Evolutionary conservation across 2,329 filamentous ascomycete species (phyloP).

Genomic region (Sporothrix sp.): DNA sequence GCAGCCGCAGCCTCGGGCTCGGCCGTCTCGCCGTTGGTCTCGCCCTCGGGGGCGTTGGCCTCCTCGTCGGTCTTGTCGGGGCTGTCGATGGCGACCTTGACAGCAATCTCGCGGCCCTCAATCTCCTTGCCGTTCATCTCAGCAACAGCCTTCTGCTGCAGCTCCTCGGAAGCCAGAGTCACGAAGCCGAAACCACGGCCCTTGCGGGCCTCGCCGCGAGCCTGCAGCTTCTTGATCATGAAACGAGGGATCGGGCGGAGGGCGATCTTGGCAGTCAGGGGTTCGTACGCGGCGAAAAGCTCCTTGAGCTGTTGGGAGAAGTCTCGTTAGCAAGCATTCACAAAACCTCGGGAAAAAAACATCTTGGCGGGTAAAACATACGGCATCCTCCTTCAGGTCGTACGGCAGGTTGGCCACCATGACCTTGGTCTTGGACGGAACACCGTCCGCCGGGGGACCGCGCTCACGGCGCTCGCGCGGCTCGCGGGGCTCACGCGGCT

Average conservation of each 20-base stretch:
- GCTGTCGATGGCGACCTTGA: constrained; percentile 99
- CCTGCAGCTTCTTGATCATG: constrained; percentile 99
- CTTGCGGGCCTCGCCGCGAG: constrained; percentile 96
- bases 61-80: constrained; percentile 93
- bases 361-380: constrained; percentile 36
- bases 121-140: constrained; percentile 99
- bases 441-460: constrained; percentile 91
- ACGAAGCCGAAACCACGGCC: constrained; percentile 98
- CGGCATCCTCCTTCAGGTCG: constrained; percentile 95
- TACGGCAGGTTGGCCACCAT: constrained; percentile 99
- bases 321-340: not conserved
- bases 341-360: too few relatives aligned
- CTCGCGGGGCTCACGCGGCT: constrained; percentile 39
- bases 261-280: constrained; percentile 93
- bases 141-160: constrained; percentile 90
- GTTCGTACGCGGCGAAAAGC: constrained; percentile 86
- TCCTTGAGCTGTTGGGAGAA: constrained; percentile 71
- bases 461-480: constrained; percentile 64
- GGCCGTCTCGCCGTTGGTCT: constrained; percentile 35
- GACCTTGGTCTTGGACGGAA: constrained; percentile 99
- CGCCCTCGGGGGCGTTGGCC: constrained; percentile 45
- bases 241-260: constrained; percentile 97
- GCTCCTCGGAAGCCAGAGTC: constrained; percentile 85
- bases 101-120: constrained; percentile 95
- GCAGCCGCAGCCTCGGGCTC: constrained; percentile 18